Base-by-base conservation (phyloP, 1,284 basidiomycete species). In the Rhodotorula mucilaginosa region DNA sequence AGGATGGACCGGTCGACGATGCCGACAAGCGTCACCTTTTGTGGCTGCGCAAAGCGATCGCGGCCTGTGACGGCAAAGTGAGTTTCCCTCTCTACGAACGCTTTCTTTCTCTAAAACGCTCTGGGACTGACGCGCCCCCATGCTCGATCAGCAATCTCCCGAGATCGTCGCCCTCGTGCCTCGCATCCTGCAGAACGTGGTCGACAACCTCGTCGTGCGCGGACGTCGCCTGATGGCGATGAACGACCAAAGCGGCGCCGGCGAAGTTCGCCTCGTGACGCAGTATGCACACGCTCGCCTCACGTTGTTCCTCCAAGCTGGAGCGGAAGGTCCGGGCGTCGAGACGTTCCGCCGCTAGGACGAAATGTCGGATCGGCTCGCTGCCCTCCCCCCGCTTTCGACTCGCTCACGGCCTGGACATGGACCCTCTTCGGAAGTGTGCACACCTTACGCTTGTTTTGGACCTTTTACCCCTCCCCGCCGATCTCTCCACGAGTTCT, bases 51-150 rank as follows among this genome's bases (percentile, higher is more conserved):
- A 65, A 68, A 44, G 65, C 67, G 23, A 26, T 74, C 34, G 61
- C 60, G 1, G 70, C 65, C 18, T 69, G 68, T 31, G 69, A 74
- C 34, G 68, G 58, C 51, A 71, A 74, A 62, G 73, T 74, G 21
- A 44, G 70, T 39, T 47, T 18, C 3, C 26, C 7, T 31, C 49
- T 18, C 44, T 39, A 44, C 29, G 49, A 10, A 6, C 26, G 6
- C 54, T 23, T 51, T 26, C 26, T 4, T 21, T 34, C 4, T 7
- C 19, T 44, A 18, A 2, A 51, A 0, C 8, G 26, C 23, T 1
- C 44, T 21, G 4, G 0, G 12, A 13, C n/a, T 31, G 18, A 49
- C 44, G 4, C 39, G 44, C 31, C 1, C 31, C 3, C 2, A n/a
- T 34, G 23, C 10, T 7, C 34, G 3, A 26, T 34, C 58, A 70